Conservation (phyloP, 495 filamentous ascomycete genomes). For the Daldinia caldariorum region DNA sequence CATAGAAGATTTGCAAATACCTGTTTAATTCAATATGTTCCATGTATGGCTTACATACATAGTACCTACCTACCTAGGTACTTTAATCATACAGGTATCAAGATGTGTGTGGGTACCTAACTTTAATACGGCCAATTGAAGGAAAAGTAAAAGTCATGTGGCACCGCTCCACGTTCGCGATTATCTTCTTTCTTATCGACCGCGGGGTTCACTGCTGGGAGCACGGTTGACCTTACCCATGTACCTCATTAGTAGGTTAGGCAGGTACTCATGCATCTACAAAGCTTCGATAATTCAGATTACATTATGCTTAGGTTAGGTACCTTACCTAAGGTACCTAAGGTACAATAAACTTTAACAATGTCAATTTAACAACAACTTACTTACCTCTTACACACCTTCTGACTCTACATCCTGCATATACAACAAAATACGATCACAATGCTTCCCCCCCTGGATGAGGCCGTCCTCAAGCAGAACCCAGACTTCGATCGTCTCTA, state of each 20-base stretch:
- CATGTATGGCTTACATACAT: not conserved
- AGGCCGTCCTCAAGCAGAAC: conserved; percentile 67
- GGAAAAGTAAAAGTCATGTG: conserved; percentile 28
- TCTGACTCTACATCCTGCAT: not conserved
- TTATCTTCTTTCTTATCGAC: conserved; percentile 5
- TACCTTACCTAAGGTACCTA: too few species aligned
- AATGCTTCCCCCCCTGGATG: conserved; percentile 75
- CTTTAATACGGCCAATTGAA: not conserved
- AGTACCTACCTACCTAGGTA: conserved; percentile 7
- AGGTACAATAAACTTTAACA: too few species aligned
- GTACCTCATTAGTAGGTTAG: too few species aligned
- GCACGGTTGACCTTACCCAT: too few species aligned
- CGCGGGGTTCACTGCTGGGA: conserved; percentile 33
- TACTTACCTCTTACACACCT: too few species aligned
- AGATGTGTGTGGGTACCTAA: too few species aligned
- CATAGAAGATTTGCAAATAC: conserved; percentile 1
- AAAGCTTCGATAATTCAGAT: too few species aligned
- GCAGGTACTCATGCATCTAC: too few species aligned
- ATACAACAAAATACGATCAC: conserved; percentile 28
- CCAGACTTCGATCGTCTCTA: conserved; percentile 73
- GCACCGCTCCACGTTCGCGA: conserved; percentile 41
- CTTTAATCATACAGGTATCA: too few species aligned
- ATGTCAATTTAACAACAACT: too few species aligned
- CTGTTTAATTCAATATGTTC: not conserved
- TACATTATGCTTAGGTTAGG: too few species aligned